Base-by-base conservation (phyloP, 2,329 filamentous ascomycete species). In the Zymoseptoria brevis region DNA sequence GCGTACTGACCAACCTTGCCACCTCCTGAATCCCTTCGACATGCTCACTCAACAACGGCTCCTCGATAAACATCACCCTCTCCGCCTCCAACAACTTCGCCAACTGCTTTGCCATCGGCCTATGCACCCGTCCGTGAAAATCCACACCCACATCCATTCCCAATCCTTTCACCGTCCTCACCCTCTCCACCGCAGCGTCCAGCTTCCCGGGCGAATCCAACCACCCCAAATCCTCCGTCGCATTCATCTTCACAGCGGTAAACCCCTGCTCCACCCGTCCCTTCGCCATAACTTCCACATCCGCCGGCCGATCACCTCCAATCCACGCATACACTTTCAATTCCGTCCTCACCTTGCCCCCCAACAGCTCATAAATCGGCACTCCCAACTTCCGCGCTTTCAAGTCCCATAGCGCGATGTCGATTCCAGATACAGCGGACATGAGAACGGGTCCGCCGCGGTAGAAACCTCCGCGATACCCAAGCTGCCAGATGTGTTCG, bases 31-130 rank as follows among this genome's bases (percentile, higher is more conserved):
- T 84, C 0, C 80, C 85, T 56, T 85, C 85, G 0, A 80, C 76
- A 45, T 90, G 85, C 68, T 91, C 88, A 0, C 82, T 86, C 0
- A 90, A 78, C 1, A 90, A 75, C 0, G 87, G 87, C 64, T 90
- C 87, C 69, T 90, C 88, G 50, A 91, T 85, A 70, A 90, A 91
- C n/a, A 91, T 75, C 0, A 87, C 88, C 1, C 79, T 78, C 64
- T 88, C 80, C 0, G 87, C 86, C 62, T 87, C 87, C 0, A 91
- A 78, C 0, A 81, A 78, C 59, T 81, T 81, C 1, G 86, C 86
- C 2, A 92, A 79, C 65, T 91, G 88, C 65, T 88, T 89, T 0
- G 87, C 88, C 87, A 91, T 91, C n/a, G 87, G 86, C 62, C 87
- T 87, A 73, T 91, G 88, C 0, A 90, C 77, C 8, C 87, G 82